Evolutionary conservation across 495 filamentous ascomycete species (phyloP).

Genomic region (Penicillium tannophilum): DNA sequence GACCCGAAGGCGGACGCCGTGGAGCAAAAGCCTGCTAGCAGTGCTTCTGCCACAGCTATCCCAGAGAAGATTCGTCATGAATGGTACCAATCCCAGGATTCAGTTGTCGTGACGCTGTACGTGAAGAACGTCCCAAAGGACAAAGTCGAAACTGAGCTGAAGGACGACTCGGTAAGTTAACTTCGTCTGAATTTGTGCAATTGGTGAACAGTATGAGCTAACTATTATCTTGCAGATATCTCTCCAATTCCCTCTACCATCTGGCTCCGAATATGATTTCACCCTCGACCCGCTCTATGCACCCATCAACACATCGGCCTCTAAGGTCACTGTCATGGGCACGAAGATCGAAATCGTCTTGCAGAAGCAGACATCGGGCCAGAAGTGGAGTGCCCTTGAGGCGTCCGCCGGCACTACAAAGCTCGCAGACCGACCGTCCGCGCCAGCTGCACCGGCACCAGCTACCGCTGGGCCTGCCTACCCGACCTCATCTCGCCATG

Average conservation of each 20-base stretch:
- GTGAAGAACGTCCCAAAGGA: conserved; percentile 73
- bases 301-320: conserved; percentile 60
- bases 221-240: conserved; percentile 45
- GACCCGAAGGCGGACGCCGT: background rate
- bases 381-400: conserved; percentile 79
- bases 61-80: conserved; percentile 69
- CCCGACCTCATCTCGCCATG: conserved; percentile 83
- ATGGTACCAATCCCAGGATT: conserved; percentile 73
- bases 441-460: conserved; percentile 24
- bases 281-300: conserved; percentile 72
- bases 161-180: conserved; percentile 50
- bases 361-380: conserved; percentile 63
- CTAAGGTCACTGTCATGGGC: conserved; percentile 64
- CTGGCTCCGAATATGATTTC: conserved; percentile 62
- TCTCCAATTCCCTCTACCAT: conserved; percentile 67
- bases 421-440: conserved; percentile 31
- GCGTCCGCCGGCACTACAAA: conserved; percentile 35
- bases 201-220: background rate
- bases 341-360: conserved; percentile 86
- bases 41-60: background rate
- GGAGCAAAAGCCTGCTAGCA: background rate
- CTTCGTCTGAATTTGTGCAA: background rate
- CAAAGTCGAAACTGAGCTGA: conserved; percentile 58
- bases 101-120: conserved; percentile 68
- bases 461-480: conserved; percentile 60